Percentiles rank a stretch among this genome's conserved stretches.
Conservation (phyloP, 2,329 filamentous ascomycete genomes). For the Daldinia sp. region DNA sequence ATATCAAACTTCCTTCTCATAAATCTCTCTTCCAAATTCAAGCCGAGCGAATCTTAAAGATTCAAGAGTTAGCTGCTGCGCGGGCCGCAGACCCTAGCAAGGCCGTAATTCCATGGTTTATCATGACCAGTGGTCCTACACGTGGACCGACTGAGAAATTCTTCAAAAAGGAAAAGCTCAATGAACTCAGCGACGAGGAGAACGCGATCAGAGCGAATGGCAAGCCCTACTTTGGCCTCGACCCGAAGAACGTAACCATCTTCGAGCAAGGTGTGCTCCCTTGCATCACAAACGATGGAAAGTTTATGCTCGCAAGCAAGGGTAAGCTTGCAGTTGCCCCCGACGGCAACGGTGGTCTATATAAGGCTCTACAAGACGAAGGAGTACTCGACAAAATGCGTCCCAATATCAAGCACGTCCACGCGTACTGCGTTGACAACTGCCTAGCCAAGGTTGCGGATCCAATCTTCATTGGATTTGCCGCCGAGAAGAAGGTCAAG, state of each 20-base stretch:
- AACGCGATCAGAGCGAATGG: constrained; percentile 59
- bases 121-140: constrained; percentile 98
- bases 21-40: constrained; percentile 99
- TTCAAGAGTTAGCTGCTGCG: constrained; percentile 81
- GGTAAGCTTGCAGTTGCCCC: constrained; percentile 91
- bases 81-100: constrained; percentile 65
- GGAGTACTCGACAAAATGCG: constrained; percentile 87
- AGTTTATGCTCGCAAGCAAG: constrained; percentile 93
- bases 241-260: constrained; percentile 84
- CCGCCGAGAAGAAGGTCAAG: constrained; percentile 86
- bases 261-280: constrained; percentile 98
- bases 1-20: constrained; percentile 90
- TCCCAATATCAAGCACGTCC: constrained; percentile 92
- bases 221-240: constrained; percentile 79
- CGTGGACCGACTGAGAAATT: constrained; percentile 91
- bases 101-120: constrained; percentile 91
- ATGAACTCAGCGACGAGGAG: constrained; percentile 60
- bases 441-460: constrained; percentile 99
- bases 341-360: constrained; percentile 96
- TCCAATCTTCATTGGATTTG: constrained; percentile 93
- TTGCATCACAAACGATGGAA: constrained; percentile 96
- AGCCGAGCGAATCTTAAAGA: constrained; percentile 88
- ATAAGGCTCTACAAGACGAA: constrained; percentile 76
- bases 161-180: constrained; percentile 61
- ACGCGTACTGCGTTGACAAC: constrained; percentile 99